Evolutionary conservation across 2,329 filamentous ascomycete species (phyloP).

Genomic region (Polychaeton citri): DNA sequence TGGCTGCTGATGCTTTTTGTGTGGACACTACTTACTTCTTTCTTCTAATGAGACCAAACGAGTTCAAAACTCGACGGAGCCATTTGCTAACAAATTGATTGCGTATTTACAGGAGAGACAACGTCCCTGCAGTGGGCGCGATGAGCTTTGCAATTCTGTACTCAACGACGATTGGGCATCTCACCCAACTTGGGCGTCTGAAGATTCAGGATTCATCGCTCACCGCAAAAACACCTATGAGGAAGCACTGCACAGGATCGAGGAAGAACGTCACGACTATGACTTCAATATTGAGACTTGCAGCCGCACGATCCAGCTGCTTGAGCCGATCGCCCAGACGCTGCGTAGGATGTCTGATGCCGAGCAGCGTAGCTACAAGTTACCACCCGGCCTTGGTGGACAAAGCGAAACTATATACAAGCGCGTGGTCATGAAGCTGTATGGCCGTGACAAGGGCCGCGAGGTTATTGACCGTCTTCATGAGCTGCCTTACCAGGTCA

Average conservation of each 20-base stretch:
- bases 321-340: slow-evolving; percentile 87
- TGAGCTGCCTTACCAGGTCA: slow-evolving; percentile 66
- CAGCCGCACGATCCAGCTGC: slow-evolving; percentile 83
- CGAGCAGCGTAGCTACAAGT: slow-evolving; percentile 62
- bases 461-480: slow-evolving; percentile 84
- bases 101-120: slow-evolving; percentile 51
- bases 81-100: neutral
- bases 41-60: neutral
- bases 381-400: slow-evolving; percentile 74
- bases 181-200: slow-evolving; percentile 95
- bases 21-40: neutral
- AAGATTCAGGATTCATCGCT: slow-evolving; percentile 94
- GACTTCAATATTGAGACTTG: slow-evolving; percentile 97
- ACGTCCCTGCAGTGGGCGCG: slow-evolving; percentile 83
- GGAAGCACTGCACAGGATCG: slow-evolving; percentile 86
- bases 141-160: slow-evolving; percentile 85
- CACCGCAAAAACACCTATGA: slow-evolving; percentile 95
- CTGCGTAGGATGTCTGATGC: slow-evolving; percentile 58
- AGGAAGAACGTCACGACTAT: slow-evolving; percentile 96
- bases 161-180: slow-evolving; percentile 98
- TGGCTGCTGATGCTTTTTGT: neutral
- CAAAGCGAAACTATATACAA: slow-evolving; percentile 96
- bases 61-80: neutral
- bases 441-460: slow-evolving; percentile 69
- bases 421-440: slow-evolving; percentile 94